Evolutionary conservation across 164 flowering plant species (phyloP).

Genomic region (Vitis rupestris): DNA sequence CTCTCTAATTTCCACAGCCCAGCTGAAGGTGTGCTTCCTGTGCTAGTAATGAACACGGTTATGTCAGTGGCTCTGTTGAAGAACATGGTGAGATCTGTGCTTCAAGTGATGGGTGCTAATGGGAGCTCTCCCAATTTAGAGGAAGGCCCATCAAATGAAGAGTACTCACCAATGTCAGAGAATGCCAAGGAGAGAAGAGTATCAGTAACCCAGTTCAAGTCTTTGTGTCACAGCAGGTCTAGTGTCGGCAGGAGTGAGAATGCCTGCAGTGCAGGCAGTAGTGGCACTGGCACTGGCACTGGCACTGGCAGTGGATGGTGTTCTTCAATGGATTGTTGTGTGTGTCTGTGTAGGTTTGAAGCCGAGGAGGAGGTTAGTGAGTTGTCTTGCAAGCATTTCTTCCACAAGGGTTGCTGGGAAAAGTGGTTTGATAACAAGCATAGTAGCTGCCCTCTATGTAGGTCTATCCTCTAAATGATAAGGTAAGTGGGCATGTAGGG

Average conservation of each 20-base stretch:
- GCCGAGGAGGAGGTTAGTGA: slow-evolving; percentile 68
- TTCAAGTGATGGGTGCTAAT: slow-evolving; percentile 33
- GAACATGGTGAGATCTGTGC: slow-evolving; percentile 40
- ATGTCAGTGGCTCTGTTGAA: slow-evolving; percentile 46
- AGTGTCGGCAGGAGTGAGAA: no score
- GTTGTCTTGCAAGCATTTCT: slow-evolving; percentile 72
- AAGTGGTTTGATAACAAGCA: slow-evolving; percentile 63
- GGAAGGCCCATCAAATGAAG: slow-evolving; percentile 12
- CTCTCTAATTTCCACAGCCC: slow-evolving; percentile 52
- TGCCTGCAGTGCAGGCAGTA: neutral
- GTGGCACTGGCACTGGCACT: neutral
- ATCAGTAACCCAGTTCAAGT: slow-evolving; percentile 38
- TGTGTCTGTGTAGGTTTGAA: slow-evolving; percentile 59
- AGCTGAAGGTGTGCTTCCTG: slow-evolving; percentile 58
- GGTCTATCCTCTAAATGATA: slow-evolving; percentile 30
- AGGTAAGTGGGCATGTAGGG: no score
- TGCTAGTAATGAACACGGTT: slow-evolving; percentile 60
- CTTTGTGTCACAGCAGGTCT: slow-evolving; percentile 15
- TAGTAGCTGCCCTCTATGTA: slow-evolving; percentile 67
- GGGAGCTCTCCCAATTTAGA: slow-evolving; percentile 18
- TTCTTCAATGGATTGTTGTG: slow-evolving; percentile 48
- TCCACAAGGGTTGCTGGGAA: slow-evolving; percentile 66
- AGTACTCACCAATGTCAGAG: slow-evolving; percentile 4
- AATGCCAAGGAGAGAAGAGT: slow-evolving; percentile 25
- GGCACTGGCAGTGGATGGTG: neutral